These are phyloP conservation scores for Colletotrichum tofieldiae DNA, from an alignment of 2,329 filamentous ascomycete species.

Conservation along the genomic window DNA sequence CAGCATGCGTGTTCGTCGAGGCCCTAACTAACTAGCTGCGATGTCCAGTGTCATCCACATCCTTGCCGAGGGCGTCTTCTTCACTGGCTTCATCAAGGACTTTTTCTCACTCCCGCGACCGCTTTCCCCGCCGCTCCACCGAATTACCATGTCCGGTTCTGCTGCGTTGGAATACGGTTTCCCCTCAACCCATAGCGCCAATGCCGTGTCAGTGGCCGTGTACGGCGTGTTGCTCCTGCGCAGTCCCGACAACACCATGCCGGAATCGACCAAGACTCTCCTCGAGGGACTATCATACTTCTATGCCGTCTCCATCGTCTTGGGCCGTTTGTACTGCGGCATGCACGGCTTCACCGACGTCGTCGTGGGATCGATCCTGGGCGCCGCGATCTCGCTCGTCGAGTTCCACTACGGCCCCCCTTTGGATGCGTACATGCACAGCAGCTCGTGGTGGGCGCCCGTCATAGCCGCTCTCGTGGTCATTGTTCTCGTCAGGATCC, in stretches of 20 bases:
- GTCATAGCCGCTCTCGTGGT: conserved; percentile 76
- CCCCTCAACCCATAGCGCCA: conserved; percentile 96
- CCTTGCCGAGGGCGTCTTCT: conserved; percentile 84
- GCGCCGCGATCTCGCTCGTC: conserved; percentile 73
- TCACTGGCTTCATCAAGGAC: conserved; percentile 95
- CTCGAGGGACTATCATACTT: conserved; percentile 83
- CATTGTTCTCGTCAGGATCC: conserved; percentile 85
- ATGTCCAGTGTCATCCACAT: conserved; percentile 77
- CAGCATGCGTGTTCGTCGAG: neutral
- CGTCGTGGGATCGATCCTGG: conserved; percentile 83
- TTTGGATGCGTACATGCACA: conserved; percentile 81
- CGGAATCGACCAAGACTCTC: conserved; percentile 70
- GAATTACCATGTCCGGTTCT: conserved; percentile 98
- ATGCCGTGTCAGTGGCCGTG: conserved; percentile 93
- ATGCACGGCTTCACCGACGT: conserved; percentile 99
- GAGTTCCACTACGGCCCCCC: conserved; percentile 73
- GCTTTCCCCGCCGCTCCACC: conserved; percentile 89
- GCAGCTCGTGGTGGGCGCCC: conserved; percentile 75
- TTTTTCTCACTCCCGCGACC: conserved; percentile 93
- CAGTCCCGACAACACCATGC: conserved; percentile 74
- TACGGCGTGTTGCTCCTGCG: conserved; percentile 83
- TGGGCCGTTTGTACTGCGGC: conserved; percentile 95
- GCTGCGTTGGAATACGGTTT: conserved; percentile 97
- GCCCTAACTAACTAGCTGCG: conserved; percentile 8
- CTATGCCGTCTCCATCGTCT: conserved; percentile 89